These are phyloP conservation scores for Yamadazyma spencermartinsiae DNA, from an alignment of 1,139 yeast genomes.

Conservation along the genomic window DNA sequence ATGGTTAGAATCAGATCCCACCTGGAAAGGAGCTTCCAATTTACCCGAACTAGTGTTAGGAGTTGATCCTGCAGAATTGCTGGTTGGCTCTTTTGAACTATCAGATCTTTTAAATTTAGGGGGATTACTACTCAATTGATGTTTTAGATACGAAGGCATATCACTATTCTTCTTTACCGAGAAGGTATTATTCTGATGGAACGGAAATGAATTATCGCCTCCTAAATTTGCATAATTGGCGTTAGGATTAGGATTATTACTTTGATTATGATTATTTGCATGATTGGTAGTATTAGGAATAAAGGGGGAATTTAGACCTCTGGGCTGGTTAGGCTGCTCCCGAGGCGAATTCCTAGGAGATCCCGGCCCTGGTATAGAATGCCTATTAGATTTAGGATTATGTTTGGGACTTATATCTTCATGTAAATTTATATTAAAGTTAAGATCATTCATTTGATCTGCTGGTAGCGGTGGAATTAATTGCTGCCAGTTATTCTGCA, in stretches of 20 bases:
- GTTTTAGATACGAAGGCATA: slow-evolving; percentile 6
- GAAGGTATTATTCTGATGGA: slow-evolving; percentile 12
- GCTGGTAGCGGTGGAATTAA: slow-evolving; percentile 23
- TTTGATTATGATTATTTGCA: slow-evolving; percentile 1
- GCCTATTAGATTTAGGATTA: slow-evolving; percentile 14
- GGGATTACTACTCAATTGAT: slow-evolving; percentile 6
- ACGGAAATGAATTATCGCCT: slow-evolving; percentile 9
- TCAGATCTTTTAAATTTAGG: slow-evolving; percentile 11
- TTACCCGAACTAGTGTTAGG: neutral
- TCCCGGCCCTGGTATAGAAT: slow-evolving; percentile 14
- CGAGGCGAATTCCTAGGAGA: slow-evolving; percentile 9
- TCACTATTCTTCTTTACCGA: slow-evolving; percentile 9
- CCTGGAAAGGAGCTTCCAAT: slow-evolving; percentile 12
- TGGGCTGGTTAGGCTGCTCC: neutral
- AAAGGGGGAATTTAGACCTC: neutral
- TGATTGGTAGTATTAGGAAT: neutral
- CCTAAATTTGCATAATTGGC: slow-evolving; percentile 1
- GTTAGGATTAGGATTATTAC: neutral
- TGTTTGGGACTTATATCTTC: slow-evolving; percentile 11
- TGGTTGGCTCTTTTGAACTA: slow-evolving; percentile 7
- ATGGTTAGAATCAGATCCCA: slow-evolving; percentile 2
- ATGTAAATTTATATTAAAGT: slow-evolving; percentile 11
- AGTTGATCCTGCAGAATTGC: slow-evolving; percentile 35
- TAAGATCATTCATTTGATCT: slow-evolving; percentile 11
- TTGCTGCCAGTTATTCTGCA: slow-evolving; percentile 19